Conservation (phyloP, 2,329 filamentous ascomycete species). For the Ophioceras dolichostomum region DNA sequence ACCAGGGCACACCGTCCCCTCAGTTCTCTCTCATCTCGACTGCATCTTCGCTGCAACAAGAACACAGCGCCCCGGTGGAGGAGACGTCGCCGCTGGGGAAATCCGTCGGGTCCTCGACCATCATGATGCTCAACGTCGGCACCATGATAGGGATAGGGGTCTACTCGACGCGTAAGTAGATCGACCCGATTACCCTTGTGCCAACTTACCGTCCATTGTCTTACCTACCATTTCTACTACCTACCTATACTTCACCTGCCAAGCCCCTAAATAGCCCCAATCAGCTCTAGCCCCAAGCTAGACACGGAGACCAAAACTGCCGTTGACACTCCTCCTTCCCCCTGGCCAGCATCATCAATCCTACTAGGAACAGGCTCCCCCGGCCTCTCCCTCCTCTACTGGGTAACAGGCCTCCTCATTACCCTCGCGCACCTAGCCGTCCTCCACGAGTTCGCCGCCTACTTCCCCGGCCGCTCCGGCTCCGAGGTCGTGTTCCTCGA, state of each 20-base stretch:
- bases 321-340: too few species aligned
- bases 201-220: too few species aligned
- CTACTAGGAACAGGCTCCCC: slow-evolving; percentile 46
- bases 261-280: too few species aligned
- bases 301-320: too few species aligned
- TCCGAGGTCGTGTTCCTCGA: slow-evolving; percentile 56
- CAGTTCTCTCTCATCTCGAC: too few species aligned
- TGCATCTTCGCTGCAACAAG: too few species aligned
- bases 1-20: too few species aligned
- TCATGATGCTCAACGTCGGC: slow-evolving; percentile 44
- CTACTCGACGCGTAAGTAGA: slow-evolving; percentile 48
- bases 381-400: slow-evolving; percentile 49
- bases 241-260: too few species aligned
- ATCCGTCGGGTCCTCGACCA: slow-evolving; percentile 38
- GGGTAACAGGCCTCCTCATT: slow-evolving; percentile 48
- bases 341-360: slow-evolving; percentile 32
- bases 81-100: slow-evolving; percentile 43
- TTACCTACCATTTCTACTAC: too few species aligned
- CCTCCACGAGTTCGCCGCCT: slow-evolving; percentile 51
- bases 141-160: slow-evolving; percentile 51
- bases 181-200: too few species aligned
- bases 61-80: slow-evolving; percentile 48
- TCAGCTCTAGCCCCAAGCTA: too few species aligned
- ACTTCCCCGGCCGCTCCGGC: slow-evolving; percentile 53
- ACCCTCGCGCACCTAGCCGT: slow-evolving; percentile 40